These are phyloP conservation scores for Urochloa ruziziensis DNA, from an alignment of 176 grass and related monocot genomes.

Conservation along the genomic window DNA sequence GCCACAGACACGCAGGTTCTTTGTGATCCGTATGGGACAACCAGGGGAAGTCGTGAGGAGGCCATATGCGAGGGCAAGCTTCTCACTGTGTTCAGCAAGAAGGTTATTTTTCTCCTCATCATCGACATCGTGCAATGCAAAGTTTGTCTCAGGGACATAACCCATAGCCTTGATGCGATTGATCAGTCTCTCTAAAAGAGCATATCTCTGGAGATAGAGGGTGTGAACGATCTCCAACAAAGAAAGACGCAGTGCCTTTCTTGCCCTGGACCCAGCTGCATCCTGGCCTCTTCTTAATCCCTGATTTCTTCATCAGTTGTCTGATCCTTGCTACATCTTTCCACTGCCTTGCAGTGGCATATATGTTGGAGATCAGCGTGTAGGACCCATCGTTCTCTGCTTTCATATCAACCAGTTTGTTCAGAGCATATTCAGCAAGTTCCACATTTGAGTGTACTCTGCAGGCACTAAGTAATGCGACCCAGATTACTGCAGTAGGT, in stretches of 20 bases:
- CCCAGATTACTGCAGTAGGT: constrained; percentile 73
- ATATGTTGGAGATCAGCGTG: constrained; percentile 85
- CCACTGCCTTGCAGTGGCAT: constrained; percentile 76
- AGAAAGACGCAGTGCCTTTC: constrained; percentile 73
- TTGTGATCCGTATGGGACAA: constrained; percentile 76
- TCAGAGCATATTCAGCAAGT: constrained; percentile 78
- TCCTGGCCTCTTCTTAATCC: constrained; percentile 85
- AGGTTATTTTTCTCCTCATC: constrained; percentile 85
- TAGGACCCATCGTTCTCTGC: constrained; percentile 83
- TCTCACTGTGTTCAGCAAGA: constrained; percentile 79
- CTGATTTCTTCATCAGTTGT: constrained; percentile 59
- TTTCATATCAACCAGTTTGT: constrained; percentile 57
- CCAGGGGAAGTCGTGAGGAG: constrained; percentile 67
- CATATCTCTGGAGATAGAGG: constrained; percentile 69
- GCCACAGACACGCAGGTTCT: constrained; percentile 80
- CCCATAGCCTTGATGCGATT: constrained; percentile 71
- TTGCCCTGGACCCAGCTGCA: constrained; percentile 89
- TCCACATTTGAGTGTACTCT: constrained; percentile 83
- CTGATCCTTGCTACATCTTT: constrained; percentile 78
- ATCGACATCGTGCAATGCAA: constrained; percentile 83
- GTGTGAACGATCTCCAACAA: constrained; percentile 78
- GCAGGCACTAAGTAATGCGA: constrained; percentile 74
- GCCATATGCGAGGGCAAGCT: constrained; percentile 80
- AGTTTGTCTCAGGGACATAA: constrained; percentile 75
- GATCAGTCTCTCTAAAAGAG: constrained; percentile 59